A percentile compares a stretch with the other conserved stretches of the same genome.
Conservation (phyloP, 2,329 filamentous ascomycete species). For the Microcera coccophila region DNA sequence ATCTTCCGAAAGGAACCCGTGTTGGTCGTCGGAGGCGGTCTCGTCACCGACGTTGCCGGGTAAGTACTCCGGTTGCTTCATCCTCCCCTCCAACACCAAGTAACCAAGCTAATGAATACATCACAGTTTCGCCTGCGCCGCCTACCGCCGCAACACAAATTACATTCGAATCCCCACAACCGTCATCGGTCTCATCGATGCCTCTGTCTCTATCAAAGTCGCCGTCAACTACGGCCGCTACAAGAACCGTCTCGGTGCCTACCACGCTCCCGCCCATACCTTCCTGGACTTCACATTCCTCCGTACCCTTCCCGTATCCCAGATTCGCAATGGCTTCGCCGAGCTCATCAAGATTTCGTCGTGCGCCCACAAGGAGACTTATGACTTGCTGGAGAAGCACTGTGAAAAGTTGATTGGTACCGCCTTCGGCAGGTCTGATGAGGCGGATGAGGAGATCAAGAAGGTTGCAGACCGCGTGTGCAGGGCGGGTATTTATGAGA, state of each 20-base stretch:
- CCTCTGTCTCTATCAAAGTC: conserved; percentile 74
- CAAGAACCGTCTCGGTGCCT: conserved; percentile 71
- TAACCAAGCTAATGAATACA: background rate
- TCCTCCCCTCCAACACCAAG: background rate
- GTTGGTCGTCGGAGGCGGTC: conserved; percentile 62
- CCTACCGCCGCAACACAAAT: conserved; percentile 69
- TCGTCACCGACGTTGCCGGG: conserved; percentile 72
- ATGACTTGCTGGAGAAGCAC: conserved; percentile 64
- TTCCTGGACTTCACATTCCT: conserved; percentile 72
- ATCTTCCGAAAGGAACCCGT: conserved; percentile 66
- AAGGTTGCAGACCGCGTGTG: conserved; percentile 64
- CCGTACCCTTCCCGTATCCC: conserved; percentile 61
- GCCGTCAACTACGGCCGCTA: conserved; percentile 73
- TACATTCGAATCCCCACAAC: conserved; percentile 72
- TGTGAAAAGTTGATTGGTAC: conserved; percentile 64
- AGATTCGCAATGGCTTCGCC: conserved; percentile 70
- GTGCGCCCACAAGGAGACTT: conserved; percentile 63
- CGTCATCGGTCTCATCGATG: conserved; percentile 71
- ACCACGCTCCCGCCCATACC: conserved; percentile 67
- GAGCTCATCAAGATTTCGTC: conserved; percentile 74
- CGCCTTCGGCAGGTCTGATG: conserved; percentile 60
- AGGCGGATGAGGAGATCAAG: conserved; percentile 51
- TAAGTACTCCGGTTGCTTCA: conserved; percentile 39
- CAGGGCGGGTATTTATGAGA: conserved; percentile 65
- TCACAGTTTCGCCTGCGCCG: conserved; percentile 63